These are phyloP conservation scores for Elsinoe batatas DNA, from an alignment of 2,329 filamentous ascomycete species.

Conservation along the genomic window DNA sequence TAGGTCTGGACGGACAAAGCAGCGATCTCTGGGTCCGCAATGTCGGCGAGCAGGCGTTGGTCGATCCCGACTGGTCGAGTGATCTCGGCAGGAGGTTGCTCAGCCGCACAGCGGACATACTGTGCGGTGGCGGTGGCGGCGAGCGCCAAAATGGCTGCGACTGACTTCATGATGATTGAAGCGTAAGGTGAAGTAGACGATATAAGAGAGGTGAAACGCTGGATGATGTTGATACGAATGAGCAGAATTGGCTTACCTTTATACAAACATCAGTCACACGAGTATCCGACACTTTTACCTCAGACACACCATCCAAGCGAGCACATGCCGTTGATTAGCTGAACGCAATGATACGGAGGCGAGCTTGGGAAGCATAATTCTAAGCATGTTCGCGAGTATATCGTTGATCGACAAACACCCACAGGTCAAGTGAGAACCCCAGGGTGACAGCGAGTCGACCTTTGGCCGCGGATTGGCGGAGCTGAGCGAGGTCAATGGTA, in stretches of 20 bases:
- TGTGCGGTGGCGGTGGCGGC: constrained; percentile 2
- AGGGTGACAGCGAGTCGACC: background rate
- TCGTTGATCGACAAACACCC: constrained; percentile 3
- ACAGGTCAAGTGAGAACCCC: background rate
- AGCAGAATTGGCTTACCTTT: background rate
- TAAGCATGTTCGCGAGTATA: constrained; percentile 4
- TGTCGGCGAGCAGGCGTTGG: background rate
- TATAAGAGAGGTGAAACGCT: background rate
- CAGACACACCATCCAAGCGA: background rate
- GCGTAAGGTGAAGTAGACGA: background rate
- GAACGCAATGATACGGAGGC: background rate
- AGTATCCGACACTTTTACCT: background rate
- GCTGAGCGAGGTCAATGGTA: background rate
- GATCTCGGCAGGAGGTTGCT: constrained; percentile 4
- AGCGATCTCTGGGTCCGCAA: constrained; percentile 1
- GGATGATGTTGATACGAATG: background rate
- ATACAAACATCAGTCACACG: background rate
- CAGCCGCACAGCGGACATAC: constrained; percentile 2
- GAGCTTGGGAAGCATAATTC: background rate
- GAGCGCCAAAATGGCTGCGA: background rate
- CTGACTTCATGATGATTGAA: constrained; percentile 4
- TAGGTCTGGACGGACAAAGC: constrained; percentile 32
- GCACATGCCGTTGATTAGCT: background rate
- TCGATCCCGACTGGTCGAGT: background rate
- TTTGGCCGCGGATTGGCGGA: background rate